phyloP scores from a whole-genome alignment of 441 rosid genomes.

The Populus hybrid region DNA sequence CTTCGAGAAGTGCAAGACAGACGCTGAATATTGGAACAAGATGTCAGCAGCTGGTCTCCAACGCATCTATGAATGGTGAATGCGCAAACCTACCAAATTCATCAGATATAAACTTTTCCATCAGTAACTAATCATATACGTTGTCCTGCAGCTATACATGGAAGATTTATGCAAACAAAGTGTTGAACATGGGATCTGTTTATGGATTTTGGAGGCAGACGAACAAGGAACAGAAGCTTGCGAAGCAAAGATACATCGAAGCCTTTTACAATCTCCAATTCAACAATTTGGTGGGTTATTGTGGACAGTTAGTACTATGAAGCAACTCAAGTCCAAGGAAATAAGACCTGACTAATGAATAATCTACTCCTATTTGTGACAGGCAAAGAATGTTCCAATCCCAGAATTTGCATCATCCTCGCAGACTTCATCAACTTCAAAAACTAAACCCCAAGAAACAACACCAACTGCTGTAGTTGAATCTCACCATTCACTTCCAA shows the following conservation, averaged over 20 bases:
- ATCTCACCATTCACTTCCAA: constrained; percentile 10
- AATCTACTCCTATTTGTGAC: constrained; percentile 12
- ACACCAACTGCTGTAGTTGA: background rate
- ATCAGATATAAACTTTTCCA: background rate
- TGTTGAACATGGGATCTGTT: constrained; percentile 36
- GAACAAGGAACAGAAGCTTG: constrained; percentile 69
- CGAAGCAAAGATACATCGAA: constrained; percentile 71
- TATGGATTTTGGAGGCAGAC: constrained; percentile 69
- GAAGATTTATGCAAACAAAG: constrained; percentile 73
- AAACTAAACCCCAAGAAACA: constrained; percentile 14
- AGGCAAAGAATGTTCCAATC: constrained; percentile 55
- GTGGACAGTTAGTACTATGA: background rate
- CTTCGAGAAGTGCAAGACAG: constrained; percentile 63
- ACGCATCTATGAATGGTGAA: constrained; percentile 77
- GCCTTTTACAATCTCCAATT: constrained; percentile 66
- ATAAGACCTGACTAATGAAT: background rate
- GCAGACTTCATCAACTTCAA: constrained; percentile 3
- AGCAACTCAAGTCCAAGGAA: background rate
- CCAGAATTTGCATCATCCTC: constrained; percentile 32
- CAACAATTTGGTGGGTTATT: constrained; percentile 55
- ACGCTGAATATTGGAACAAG: constrained; percentile 54
- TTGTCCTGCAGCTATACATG: constrained; percentile 71
- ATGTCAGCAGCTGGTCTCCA: constrained; percentile 62
- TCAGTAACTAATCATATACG: background rate
- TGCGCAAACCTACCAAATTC: background rate